A percentile compares a stretch with the other conserved stretches of the same genome.
Evolutionary conservation across 176 grass and related monocot genomes (phyloP).

Genomic region (Aegilops speltoides): DNA sequence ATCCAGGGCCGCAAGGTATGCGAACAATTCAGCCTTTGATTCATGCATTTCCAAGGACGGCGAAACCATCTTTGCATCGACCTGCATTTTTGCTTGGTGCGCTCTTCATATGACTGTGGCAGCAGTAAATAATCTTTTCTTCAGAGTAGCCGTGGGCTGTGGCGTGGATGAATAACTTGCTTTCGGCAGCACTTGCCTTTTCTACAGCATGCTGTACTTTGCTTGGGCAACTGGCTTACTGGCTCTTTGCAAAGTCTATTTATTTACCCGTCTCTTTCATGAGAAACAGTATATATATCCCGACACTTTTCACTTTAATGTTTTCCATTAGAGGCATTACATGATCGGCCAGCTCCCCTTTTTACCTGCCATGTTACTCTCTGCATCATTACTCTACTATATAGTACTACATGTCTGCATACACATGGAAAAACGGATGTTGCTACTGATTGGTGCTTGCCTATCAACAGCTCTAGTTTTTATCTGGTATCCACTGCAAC

Average conservation of each 20-base stretch:
- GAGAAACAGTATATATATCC: background rate
- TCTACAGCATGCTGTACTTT: too few species aligned
- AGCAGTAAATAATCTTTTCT: background rate
- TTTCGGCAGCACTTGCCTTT: background rate
- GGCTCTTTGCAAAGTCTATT: background rate
- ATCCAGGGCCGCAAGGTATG: constrained; percentile 80
- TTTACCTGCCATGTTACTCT: background rate
- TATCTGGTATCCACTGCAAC: background rate
- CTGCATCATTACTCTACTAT: background rate
- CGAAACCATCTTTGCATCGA: constrained; percentile 24
- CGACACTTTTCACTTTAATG: background rate
- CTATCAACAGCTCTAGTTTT: background rate
- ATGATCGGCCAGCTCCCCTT: background rate
- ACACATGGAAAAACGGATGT: background rate
- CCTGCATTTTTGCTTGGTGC: background rate
- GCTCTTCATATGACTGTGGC: background rate
- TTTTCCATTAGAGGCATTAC: background rate
- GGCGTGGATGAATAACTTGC: background rate
- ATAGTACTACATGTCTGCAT: background rate
- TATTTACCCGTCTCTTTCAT: background rate
- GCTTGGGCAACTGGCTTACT: too few species aligned
- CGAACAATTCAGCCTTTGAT: background rate
- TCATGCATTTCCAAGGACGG: background rate
- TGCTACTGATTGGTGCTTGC: background rate
- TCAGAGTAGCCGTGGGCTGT: background rate